Conservation (phyloP, 495 filamentous ascomycete genomes). For the Podospora bellae-mahoneyi region DNA sequence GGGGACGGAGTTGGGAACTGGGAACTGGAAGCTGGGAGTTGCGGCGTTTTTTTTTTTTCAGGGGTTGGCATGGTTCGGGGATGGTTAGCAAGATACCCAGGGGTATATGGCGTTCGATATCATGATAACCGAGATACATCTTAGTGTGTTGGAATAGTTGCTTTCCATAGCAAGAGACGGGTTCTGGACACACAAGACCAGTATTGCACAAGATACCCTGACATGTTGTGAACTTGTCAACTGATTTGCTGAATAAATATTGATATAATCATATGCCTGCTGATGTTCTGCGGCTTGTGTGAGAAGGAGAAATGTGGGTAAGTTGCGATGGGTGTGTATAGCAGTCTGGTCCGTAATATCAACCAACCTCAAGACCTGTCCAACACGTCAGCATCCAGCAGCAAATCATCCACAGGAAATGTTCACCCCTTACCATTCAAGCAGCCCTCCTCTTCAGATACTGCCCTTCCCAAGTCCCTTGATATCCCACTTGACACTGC, state of each 20-base stretch:
- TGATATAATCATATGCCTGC: not conserved
- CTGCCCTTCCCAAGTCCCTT: not conserved
- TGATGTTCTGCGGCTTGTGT: not conserved
- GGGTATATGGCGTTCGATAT: no score
- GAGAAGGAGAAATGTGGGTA: not conserved
- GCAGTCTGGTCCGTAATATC: not conserved
- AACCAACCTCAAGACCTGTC: not conserved
- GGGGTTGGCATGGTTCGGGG: no score
- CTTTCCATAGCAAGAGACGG: not conserved
- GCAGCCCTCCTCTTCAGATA: conserved; percentile 1
- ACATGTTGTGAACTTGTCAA: not conserved
- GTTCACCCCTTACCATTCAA: not conserved
- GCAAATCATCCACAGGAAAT: not conserved
- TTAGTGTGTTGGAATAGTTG: not conserved
- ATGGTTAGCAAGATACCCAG: not conserved
- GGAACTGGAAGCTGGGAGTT: not conserved
- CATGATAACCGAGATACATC: not conserved
- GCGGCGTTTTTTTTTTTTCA: no score
- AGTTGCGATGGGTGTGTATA: not conserved
- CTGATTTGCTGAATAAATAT: not conserved
- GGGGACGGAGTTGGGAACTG: no score
- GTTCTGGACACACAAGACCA: not conserved
- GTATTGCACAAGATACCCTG: not conserved
- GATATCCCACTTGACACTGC: not conserved
- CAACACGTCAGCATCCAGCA: not conserved